phyloP scores from a whole-genome alignment of 2,329 filamentous ascomycete species.

The Aspergillus sp. region DNA sequence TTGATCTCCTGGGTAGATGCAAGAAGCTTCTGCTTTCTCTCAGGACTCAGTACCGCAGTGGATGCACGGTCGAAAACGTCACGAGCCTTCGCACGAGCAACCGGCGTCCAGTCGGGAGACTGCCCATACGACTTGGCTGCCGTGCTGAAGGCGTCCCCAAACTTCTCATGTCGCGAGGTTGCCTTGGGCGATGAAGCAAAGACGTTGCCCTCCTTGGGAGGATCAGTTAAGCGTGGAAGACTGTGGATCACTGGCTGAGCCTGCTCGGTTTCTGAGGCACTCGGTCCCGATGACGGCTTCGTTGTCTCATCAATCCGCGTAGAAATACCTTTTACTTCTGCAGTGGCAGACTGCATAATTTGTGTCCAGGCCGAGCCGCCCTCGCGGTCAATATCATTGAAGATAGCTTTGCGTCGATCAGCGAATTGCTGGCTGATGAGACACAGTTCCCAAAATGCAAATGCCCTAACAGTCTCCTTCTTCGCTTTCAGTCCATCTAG shows the following conservation, averaged over 20 bases:
- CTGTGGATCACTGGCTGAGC: conserved; percentile 33
- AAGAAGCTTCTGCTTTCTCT: conserved; percentile 31
- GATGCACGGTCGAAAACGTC: conserved; percentile 33
- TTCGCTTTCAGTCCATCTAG: conserved; percentile 76
- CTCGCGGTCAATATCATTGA: conserved; percentile 74
- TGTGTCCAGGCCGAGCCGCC: conserved; percentile 77
- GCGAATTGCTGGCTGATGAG: conserved; percentile 68
- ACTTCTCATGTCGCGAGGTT: conserved; percentile 26
- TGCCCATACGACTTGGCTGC: conserved; percentile 41
- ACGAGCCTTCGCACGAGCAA: conserved; percentile 30
- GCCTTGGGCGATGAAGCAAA: conserved; percentile 35
- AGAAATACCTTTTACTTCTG: conserved; percentile 59
- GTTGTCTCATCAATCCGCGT: conserved; percentile 57
- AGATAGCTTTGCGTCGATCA: conserved; percentile 71
- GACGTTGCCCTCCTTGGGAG: conserved; percentile 42
- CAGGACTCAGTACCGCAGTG: conserved; percentile 31
- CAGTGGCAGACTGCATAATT: conserved; percentile 60
- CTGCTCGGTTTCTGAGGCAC: conserved; percentile 35
- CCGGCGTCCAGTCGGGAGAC: conserved; percentile 37
- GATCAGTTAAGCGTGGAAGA: conserved; percentile 44
- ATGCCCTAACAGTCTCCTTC: conserved; percentile 67
- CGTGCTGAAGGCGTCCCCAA: conserved; percentile 36
- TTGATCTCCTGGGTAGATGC: conserved; percentile 32
- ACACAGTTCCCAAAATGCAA: conserved; percentile 85
- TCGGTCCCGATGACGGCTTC: conserved; percentile 33